These are phyloP conservation scores for Hylodesmum podocarpum DNA, from an alignment of 306 rosid species.

Conservation along the genomic window DNA sequence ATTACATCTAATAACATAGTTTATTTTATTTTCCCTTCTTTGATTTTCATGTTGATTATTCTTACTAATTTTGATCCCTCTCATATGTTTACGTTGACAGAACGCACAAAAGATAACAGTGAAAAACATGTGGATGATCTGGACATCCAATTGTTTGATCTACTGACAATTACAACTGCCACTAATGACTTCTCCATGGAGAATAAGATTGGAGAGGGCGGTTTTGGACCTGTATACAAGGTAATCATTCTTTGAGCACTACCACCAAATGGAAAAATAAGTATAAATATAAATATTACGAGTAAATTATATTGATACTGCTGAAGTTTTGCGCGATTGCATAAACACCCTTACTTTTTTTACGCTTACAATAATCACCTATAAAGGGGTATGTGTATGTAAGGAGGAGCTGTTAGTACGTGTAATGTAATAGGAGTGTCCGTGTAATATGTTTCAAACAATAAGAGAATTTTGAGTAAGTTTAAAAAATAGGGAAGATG, in stretches of 20 bases:
- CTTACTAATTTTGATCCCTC: not conserved
- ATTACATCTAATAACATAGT: too few species aligned
- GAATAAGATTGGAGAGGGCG: constrained; percentile 23
- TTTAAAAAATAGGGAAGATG: constrained; percentile 9
- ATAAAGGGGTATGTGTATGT: too few species aligned
- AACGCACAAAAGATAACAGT: not conserved
- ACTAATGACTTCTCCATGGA: not conserved
- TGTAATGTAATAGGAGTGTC: too few species aligned
- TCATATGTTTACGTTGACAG: not conserved
- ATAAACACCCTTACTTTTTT: too few species aligned
- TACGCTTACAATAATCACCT: too few species aligned
- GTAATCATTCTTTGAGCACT: not conserved
- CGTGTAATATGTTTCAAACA: too few species aligned
- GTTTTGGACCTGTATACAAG: constrained; percentile 44
- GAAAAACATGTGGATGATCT: constrained; percentile 34
- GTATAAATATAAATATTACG: not conserved
- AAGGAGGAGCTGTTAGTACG: too few species aligned
- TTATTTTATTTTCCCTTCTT: not conserved
- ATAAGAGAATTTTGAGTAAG: too few species aligned
- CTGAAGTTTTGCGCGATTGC: too few species aligned
- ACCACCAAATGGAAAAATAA: not conserved
- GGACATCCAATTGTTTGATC: constrained; percentile 25
- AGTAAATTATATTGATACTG: too few species aligned
- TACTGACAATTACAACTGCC: not conserved
- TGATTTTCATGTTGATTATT: not conserved